Base-by-base conservation (phyloP, 257 asterid species). In the Cynanchum wilfordii region DNA sequence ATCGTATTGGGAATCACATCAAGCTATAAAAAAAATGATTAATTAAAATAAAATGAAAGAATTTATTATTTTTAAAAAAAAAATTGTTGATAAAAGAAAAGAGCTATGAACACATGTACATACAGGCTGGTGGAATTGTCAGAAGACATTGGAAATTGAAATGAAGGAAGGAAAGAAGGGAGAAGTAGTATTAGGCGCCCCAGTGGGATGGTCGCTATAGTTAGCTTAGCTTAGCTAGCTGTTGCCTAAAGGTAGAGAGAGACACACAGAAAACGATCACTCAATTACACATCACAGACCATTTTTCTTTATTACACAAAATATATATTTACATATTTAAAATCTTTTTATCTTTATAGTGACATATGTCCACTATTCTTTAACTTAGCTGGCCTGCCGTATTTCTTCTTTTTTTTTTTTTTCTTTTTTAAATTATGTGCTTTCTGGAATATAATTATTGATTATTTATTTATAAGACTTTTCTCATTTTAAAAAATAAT, bases 71-170 rank as follows among this genome's bases (percentile, higher is more conserved):
- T 42, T 33, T 3, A 33, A 3, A 33, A 42, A 7, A 42, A 42
- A 62, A 62, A 62, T 60, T 15, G 67, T 30, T 2, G 67, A 7
- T n/a, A 17, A 17, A 62, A 62, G 25, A 62, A 40, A 62, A 62
- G 47, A 33, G 24, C 24, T 63, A 36, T 3, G 69, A 25, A 64
- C 69, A 36, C 50, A 36, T 64, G 20, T 36, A 20, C 49, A 36
- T 36, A 36, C 50, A 36, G 69, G 25, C 69, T 64, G 50, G 69
- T 64, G 50, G 42, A 64, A 38, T 33, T 64, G 69, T 64, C 69
- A 64, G 69, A 64, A 36, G 42, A 64, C 49, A 36, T 7, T 24
- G n/a, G n/a, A 17, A 51, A 25, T 58, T 16, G 65, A 58, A 58
- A 7, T 10, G 65, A 36, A 40, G 45, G 45, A 42, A 42, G 8